phyloP scores from a whole-genome alignment of 768 basidiomycete genomes.

The Harrya chromipes region DNA sequence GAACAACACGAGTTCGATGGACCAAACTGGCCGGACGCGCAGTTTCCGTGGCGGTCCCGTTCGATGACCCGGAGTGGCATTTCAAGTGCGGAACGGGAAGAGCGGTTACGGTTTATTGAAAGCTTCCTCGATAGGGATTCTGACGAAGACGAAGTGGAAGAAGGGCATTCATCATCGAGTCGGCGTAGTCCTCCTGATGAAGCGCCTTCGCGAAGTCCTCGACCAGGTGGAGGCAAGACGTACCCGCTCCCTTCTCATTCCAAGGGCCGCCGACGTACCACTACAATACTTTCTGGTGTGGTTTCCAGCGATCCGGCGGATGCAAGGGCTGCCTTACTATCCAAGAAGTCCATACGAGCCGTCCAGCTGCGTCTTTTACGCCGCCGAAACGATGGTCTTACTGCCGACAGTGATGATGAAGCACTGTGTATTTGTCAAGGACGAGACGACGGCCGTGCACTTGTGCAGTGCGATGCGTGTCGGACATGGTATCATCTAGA shows the following conservation, averaged over 20 bases:
- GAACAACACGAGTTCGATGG: constrained; percentile 39
- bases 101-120: constrained; percentile 64
- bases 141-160: constrained; percentile 45
- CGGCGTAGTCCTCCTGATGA: constrained; percentile 10
- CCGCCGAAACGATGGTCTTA: constrained; percentile 37
- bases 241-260: constrained; percentile 50
- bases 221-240: constrained; percentile 55
- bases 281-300: constrained; percentile 24
- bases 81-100: constrained; percentile 53
- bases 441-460: constrained; percentile 64
- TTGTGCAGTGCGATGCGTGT: constrained; percentile 82
- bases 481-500: constrained; percentile 78
- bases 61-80: constrained; percentile 52
- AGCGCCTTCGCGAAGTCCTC: constrained; percentile 18
- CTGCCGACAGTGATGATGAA: constrained; percentile 43
- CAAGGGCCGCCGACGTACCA: constrained; percentile 16
- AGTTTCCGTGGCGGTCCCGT: constrained; percentile 75
- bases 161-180: constrained; percentile 11
- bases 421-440: constrained; percentile 65
- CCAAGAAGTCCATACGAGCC: constrained; percentile 66
- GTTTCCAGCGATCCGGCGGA: constrained; percentile 72
- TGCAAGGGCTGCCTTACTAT: constrained; percentile 67
- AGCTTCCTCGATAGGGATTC: constrained; percentile 72
- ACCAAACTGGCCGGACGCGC: constrained; percentile 76
- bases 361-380: constrained; percentile 48